phyloP scores from a whole-genome alignment of 306 rosid genomes.

The Rosa chinensis region DNA sequence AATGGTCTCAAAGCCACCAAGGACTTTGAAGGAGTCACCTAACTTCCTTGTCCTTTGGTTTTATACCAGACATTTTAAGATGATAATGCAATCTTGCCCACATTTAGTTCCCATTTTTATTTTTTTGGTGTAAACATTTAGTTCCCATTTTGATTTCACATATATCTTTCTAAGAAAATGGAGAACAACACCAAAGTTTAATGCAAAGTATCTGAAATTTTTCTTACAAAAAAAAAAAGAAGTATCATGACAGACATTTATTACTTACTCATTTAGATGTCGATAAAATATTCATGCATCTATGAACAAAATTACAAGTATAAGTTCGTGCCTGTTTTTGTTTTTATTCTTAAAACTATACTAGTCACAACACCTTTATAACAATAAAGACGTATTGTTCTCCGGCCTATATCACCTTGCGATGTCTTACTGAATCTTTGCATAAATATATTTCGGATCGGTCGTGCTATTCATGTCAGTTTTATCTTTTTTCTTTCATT shows the following conservation, averaged over 20 bases:
- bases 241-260: too few relatives aligned
- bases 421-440: neutral
- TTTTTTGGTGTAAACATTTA: too few relatives aligned
- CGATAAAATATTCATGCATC: too few relatives aligned
- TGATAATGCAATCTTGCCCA: neutral
- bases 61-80: neutral
- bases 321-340: neutral
- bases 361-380: too few relatives aligned
- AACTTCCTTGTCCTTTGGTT: neutral
- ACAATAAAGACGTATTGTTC: neutral
- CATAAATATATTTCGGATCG: neutral
- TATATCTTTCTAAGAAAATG: neutral
- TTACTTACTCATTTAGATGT: too few relatives aligned
- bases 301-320: too few relatives aligned
- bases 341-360: too few relatives aligned
- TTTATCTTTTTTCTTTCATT: too few relatives aligned
- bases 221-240: neutral
- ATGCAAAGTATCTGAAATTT: neutral
- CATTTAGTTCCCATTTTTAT: neutral
- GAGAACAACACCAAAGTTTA: neutral
- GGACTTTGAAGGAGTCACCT: constrained; percentile 26
- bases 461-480: too few relatives aligned
- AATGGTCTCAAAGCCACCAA: neutral
- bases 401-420: neutral
- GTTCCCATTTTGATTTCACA: neutral